Base-by-base conservation (phyloP, 768 basidiomycete genomes). In the Tylopilus balloui region DNA sequence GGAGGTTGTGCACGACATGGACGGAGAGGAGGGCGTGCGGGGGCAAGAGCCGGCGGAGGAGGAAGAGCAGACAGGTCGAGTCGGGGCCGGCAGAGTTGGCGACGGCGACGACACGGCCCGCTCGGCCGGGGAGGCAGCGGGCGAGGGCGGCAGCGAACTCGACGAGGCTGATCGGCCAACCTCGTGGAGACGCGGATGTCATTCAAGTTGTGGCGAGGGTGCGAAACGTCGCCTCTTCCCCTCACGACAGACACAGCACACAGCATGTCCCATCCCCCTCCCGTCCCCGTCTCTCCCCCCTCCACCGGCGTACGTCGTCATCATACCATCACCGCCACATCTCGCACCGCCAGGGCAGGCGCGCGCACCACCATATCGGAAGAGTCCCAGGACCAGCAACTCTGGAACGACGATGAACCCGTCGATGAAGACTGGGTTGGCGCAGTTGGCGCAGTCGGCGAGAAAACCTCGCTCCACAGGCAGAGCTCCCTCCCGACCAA, bases 21-120 rank as follows among this genome's bases (percentile, higher is more conserved):
- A 91, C 31, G 1, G 88, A 87, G 6, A 81, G 52, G 19, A 63
- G 58, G 6, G 54, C 49, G 5, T 82, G 69, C 65, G 36, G 54
- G 31, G n/a, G 51, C 29, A 48, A 55, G 23, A 77, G 64, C 21
- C 71, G 70, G 32, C 79, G 60, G 31, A 91, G 68, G 13, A 92
- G 77, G 58, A 81, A 88, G 14, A 91, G 71, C 6, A 92, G 72
- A 62, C 86, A 88, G 0, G 84, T 81, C 3, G 90, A 92, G 64
- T 92, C 90, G 10, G 88, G 79, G 2, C 90, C 90, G 7, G 86
- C 90, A 11, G 90, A 92, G 63, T 82, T 83, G 19, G 84, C 88
- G 37, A 91, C 77, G 29, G 78, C 90, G 46, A 43, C 32, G 42
- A 17, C 25, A 3, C 31, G 31, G 0, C 2, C 5, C 0, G 52